Evolutionary conservation across 139 green algal genomes (phyloP).

Genomic region (Picochlorum sp.): DNA sequence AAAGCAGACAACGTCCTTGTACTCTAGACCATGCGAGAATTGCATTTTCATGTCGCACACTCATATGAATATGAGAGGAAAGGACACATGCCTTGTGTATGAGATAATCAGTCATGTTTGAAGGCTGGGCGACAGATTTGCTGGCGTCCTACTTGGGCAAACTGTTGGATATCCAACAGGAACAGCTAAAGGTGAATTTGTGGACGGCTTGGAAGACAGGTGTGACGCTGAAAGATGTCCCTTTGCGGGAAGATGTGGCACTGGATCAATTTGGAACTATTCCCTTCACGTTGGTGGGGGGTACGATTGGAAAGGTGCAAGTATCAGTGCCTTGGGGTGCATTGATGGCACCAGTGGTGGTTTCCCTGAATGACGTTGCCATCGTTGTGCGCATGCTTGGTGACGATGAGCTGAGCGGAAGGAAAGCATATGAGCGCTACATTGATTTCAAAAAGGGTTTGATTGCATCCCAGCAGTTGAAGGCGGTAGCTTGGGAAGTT

Average conservation of each 20-base stretch:
- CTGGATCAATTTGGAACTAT: conserved; percentile 34
- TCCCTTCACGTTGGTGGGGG: conserved; percentile 30
- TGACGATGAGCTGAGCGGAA: conserved; percentile 25
- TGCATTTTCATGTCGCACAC: too few species aligned
- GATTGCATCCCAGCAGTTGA: conserved; percentile 63
- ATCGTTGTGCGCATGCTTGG: conserved; percentile 13
- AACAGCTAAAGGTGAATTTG: conserved; percentile 42
- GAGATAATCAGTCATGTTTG: conserved; percentile 31
- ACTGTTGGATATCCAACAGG: conserved; percentile 43
- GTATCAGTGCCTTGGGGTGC: conserved; percentile 35
- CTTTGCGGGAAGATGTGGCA: conserved; percentile 27
- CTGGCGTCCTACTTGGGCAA: conserved; percentile 41
- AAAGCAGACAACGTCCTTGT: too few species aligned
- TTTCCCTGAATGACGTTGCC: conserved; percentile 30
- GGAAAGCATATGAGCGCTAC: conserved; percentile 23
- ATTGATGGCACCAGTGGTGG: conserved; percentile 26
- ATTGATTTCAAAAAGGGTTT: conserved; percentile 61
- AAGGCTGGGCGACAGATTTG: conserved; percentile 36
- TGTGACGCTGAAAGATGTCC: conserved; percentile 39
- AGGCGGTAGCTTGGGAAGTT: background rate
- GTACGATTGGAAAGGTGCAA: conserved; percentile 31
- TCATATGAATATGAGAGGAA: background rate
- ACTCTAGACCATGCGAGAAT: too few species aligned
- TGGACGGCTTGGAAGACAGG: conserved; percentile 50
- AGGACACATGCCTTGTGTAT: conserved; percentile 1